A percentile compares a stretch with the other conserved stretches of the same genome.
These are phyloP conservation scores for Cladosporium phlei DNA, from an alignment of 2,329 filamentous ascomycete genomes.

Conservation along the genomic window DNA sequence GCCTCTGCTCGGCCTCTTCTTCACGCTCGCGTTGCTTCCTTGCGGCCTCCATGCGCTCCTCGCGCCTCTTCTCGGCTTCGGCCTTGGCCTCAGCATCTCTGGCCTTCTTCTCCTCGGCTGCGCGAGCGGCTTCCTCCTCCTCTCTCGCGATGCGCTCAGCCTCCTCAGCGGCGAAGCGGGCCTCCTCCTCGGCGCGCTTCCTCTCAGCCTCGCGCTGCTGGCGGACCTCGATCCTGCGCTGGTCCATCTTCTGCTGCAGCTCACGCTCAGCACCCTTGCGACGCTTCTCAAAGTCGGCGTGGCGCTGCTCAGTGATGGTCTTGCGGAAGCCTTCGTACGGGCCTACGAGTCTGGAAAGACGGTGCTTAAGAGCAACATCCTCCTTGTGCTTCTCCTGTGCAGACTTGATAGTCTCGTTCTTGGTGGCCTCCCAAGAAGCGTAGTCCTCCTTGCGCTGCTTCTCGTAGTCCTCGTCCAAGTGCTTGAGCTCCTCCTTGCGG, in stretches of 20 bases:
- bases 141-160: constrained; percentile 77
- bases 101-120: constrained; percentile 70
- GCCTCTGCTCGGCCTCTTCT: constrained; percentile 76
- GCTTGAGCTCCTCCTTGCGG: constrained; percentile 92
- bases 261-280: constrained; percentile 88
- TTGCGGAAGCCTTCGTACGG: constrained; percentile 78
- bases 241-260: constrained; percentile 83
- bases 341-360: constrained; percentile 78
- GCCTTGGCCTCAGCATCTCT: constrained; percentile 56
- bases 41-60: constrained; percentile 40
- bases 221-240: constrained; percentile 80
- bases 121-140: constrained; percentile 76
- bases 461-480: constrained; percentile 79
- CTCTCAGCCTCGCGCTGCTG: constrained; percentile 80
- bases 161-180: constrained; percentile 72
- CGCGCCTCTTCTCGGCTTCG: constrained; percentile 61
- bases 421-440: constrained; percentile 73
- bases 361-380: constrained; percentile 88
- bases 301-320: constrained; percentile 77
- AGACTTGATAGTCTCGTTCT: constrained; percentile 71
- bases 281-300: constrained; percentile 93
- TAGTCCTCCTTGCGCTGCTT: constrained; percentile 73
- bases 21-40: constrained; percentile 53
- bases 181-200: constrained; percentile 77
- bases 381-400: constrained; percentile 85